phyloP scores from a whole-genome alignment of 257 asterid species.

The Petunia axillaris region DNA sequence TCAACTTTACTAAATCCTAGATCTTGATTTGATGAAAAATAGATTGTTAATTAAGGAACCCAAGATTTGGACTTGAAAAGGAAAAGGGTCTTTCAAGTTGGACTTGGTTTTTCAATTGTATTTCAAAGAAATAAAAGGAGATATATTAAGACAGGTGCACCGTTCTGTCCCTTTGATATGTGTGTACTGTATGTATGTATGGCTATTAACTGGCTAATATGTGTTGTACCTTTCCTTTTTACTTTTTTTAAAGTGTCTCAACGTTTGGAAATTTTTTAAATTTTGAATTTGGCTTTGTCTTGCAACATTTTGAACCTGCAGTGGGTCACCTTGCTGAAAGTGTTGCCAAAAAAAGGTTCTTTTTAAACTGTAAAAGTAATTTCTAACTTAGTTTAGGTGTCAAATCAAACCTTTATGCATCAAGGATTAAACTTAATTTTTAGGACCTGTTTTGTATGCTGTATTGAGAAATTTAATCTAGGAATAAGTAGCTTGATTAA shows the following conservation, averaged over 20 bases:
- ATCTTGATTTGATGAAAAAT: slow-evolving; percentile 9
- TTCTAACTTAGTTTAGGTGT: neutral
- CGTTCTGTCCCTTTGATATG: neutral
- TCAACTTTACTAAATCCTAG: slow-evolving; percentile 3
- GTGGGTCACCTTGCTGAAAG: neutral
- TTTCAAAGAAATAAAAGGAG: neutral
- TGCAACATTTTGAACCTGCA: too few species aligned
- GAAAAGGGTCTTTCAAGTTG: slow-evolving; percentile 12
- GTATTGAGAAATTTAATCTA: too few species aligned
- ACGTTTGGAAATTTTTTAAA: neutral
- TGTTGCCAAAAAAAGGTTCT: neutral
- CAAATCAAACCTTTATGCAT: too few species aligned
- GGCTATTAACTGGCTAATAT: neutral
- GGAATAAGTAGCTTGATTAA: too few species aligned
- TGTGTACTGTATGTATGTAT: too few species aligned
- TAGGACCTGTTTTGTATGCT: too few species aligned
- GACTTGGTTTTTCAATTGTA: slow-evolving; percentile 22
- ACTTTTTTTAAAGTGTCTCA: neutral
- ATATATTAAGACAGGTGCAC: neutral
- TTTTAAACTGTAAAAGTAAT: neutral
- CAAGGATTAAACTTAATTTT: too few species aligned
- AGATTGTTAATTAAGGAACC: slow-evolving; percentile 17
- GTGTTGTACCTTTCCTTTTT: slow-evolving; percentile 16
- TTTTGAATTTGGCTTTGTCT: neutral
- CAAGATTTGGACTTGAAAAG: slow-evolving; percentile 21